Percentiles rank a stretch among this genome's conserved stretches.
phyloP scores from a whole-genome alignment of 179 eudicot species.

The Beta corolliflora region DNA sequence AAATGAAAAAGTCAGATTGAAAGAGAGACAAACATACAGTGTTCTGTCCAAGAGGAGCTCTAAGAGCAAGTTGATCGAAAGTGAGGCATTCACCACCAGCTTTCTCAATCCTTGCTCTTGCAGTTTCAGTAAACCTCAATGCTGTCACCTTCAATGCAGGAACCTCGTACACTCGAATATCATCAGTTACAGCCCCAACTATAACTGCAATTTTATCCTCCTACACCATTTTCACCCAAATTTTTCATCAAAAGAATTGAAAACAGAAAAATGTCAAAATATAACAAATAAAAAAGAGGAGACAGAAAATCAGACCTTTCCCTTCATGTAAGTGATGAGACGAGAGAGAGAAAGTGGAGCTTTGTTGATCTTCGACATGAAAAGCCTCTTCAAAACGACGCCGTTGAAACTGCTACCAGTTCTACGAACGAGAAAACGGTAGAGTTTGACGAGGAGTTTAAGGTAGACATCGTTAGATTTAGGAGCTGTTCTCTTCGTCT shows the following conservation, averaged over 20 bases:
- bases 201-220: constrained; percentile 56
- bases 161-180: constrained; percentile 54
- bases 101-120: constrained; percentile 68
- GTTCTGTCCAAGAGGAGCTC: constrained; percentile 77
- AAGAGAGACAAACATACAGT: constrained; percentile 36
- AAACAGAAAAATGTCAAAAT: too few relatives aligned
- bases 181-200: constrained; percentile 58
- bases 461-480: constrained; percentile 68
- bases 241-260: not conserved
- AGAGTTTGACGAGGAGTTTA: constrained; percentile 68
- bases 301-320: constrained; percentile 58
- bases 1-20: not conserved
- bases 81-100: constrained; percentile 72
- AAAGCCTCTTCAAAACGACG: constrained; percentile 72
- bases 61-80: constrained; percentile 64
- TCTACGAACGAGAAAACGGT: constrained; percentile 77
- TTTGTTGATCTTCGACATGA: constrained; percentile 80
- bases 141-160: constrained; percentile 58
- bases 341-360: constrained; percentile 78
- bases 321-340: constrained; percentile 51
- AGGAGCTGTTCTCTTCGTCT: constrained; percentile 60
- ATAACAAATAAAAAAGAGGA: too few relatives aligned
- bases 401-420: constrained; percentile 85
- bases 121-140: constrained; percentile 62
- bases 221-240: constrained; percentile 26